Percentiles rank a stretch among this genome's conserved stretches.
Evolutionary conservation across 2,329 filamentous ascomycete species (phyloP).

Genomic region (Alternaria triticina): DNA sequence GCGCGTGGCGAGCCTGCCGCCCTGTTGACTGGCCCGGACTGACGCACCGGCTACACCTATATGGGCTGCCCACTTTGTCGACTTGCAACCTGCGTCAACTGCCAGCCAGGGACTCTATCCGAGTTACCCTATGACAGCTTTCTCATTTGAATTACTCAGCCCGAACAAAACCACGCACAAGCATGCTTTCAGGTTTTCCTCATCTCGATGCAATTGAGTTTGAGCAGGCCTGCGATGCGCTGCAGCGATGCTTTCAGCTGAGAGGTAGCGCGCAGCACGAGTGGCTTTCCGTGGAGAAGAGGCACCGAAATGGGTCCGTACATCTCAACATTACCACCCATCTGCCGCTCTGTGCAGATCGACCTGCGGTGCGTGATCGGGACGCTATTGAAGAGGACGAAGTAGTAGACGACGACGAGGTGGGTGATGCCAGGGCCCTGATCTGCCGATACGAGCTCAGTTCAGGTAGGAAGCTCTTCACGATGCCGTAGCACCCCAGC

Average conservation of each 20-base stretch:
- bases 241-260: constrained; percentile 24
- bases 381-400: constrained; percentile 11
- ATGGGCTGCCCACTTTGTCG: no score
- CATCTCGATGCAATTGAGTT: constrained; percentile 39
- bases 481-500: neutral
- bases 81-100: neutral
- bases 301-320: constrained; percentile 13
- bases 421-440: neutral
- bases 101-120: neutral
- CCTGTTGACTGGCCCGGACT: constrained; percentile 1
- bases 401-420: constrained; percentile 29
- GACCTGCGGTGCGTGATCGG: neutral
- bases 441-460: neutral
- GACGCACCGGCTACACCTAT: neutral
- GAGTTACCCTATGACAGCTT: neutral
- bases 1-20: neutral
- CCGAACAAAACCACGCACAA: neutral
- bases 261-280: constrained; percentile 21
- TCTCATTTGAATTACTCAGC: neutral
- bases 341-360: constrained; percentile 4
- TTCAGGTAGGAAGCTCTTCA: constrained; percentile 24
- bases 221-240: constrained; percentile 27
- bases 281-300: constrained; percentile 32
- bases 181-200: constrained; percentile 33
- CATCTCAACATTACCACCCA: constrained; percentile 33